Percentiles rank a stretch among this genome's conserved stretches.
Conservation (phyloP, 2,329 filamentous ascomycete species). For the Eurotiales sp. region DNA sequence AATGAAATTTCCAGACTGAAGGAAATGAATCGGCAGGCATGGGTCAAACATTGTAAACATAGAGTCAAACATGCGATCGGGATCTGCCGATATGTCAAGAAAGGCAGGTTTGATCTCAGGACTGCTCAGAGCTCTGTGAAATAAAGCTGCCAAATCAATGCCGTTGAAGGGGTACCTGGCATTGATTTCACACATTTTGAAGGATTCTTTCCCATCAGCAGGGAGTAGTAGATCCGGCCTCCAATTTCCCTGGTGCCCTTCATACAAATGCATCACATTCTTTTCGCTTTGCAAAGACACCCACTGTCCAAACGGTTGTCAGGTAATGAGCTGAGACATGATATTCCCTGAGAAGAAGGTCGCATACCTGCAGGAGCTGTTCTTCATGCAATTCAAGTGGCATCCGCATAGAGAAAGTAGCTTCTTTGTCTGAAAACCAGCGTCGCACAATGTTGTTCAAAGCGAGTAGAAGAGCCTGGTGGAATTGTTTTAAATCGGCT, state of each 20-base stretch:
- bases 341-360: too few species aligned
- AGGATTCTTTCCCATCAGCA: neutral
- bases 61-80: slow-evolving; percentile 22
- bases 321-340: too few species aligned
- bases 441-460: slow-evolving; percentile 24
- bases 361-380: slow-evolving; percentile 16
- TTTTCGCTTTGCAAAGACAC: neutral
- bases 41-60: slow-evolving; percentile 31
- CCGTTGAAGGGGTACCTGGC: slow-evolving; percentile 23
- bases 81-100: neutral
- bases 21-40: slow-evolving; percentile 30
- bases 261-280: neutral
- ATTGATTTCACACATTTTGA: slow-evolving; percentile 25
- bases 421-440: slow-evolving; percentile 24
- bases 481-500: slow-evolving; percentile 12
- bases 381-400: slow-evolving; percentile 24
- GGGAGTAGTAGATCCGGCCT: slow-evolving; percentile 23
- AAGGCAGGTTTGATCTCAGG: neutral
- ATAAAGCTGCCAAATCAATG: slow-evolving; percentile 5
- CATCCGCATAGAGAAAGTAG: slow-evolving; percentile 22
- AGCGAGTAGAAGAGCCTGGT: slow-evolving; percentile 20
- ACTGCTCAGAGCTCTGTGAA: neutral
- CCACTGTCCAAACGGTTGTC: neutral
- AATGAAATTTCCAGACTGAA: slow-evolving; percentile 27
- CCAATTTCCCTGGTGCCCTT: slow-evolving; percentile 19